Evolutionary conservation across 1,139 yeast species (phyloP), one percentile per base, ranked within the genome.

Genomic region (Candida frijolesensis): DNA sequence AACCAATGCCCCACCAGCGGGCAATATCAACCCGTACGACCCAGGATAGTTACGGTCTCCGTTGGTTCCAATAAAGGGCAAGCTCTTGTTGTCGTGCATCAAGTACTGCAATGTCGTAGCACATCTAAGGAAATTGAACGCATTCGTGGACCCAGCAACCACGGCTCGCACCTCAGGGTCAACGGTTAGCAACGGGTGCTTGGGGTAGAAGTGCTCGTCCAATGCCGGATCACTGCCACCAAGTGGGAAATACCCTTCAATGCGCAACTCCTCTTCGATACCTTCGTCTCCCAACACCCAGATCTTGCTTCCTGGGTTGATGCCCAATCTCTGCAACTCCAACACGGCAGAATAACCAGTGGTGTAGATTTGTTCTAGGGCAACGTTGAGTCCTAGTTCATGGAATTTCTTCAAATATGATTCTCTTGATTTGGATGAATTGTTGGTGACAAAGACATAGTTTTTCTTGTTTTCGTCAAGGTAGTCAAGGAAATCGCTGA

Each of bases 201-300:
- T 44, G 5, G 60, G 64, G 0, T 47, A 72, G 57, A 70, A 63
- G 9, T 59, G 62, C 0, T 47, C 50, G 46, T 72, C 60, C 15
- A 73, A 59, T 2, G 75, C 63, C 4, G 70, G 56, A 49, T 75
- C 96, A 4, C 85, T 76, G 4, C 97, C 96, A 30, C 97, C 97
- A 10, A 88, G 59, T 1, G 87, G 79, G 19, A 78, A 68, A 60
- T 85, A 87, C 0, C 96, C 97, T 54, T 80, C 78, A 47, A 80
- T 83, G 22, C 64, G 66, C 48, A 92, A 72, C 62, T 92, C 98
- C 45, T 83, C 84, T 56, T 82, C 86, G 47, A 92, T 83, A 7
- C 98, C 98, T 15, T 72, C 60, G 62, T 89, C 96, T 38, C 98
- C 98, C 50, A 91, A 73, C 1, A 91, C 89, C 85, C 96, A 86